A percentile compares a stretch with the other conserved stretches of the same genome.
Evolutionary conservation across 768 basidiomycete genomes (phyloP).

Genomic region (Termitomyces eurrhizus): DNA sequence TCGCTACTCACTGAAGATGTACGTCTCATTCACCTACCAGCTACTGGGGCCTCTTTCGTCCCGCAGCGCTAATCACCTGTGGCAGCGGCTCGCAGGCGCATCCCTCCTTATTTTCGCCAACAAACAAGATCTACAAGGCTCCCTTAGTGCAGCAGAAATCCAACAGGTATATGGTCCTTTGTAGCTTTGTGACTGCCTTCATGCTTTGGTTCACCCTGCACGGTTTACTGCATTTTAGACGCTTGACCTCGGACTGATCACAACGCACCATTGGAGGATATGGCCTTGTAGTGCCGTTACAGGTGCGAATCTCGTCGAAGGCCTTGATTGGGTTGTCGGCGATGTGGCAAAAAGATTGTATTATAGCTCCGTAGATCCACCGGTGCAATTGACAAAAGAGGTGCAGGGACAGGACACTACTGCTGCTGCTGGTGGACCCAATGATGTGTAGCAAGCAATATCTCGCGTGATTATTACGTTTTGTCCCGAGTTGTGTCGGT

Average conservation of each 20-base stretch:
- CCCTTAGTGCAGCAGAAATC: conserved; percentile 81
- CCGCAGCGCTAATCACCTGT: conserved; percentile 9
- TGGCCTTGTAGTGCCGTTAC: conserved; percentile 91
- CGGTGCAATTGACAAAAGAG: background rate
- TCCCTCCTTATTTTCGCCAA: conserved; percentile 95
- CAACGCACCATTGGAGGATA: conserved; percentile 87
- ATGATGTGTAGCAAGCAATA: background rate
- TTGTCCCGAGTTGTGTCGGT: background rate
- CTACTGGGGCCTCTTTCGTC: background rate
- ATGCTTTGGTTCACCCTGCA: conserved; percentile 1
- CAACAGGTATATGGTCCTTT: conserved; percentile 49
- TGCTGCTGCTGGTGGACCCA: background rate
- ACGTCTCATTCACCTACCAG: conserved; percentile 24
- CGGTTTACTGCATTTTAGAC: conserved; percentile 4
- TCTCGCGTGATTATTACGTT: background rate
- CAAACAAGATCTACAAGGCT: conserved; percentile 92
- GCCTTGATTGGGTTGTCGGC: conserved; percentile 88
- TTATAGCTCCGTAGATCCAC: conserved; percentile 52
- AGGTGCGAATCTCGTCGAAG: conserved; percentile 77
- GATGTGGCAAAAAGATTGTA: conserved; percentile 88
- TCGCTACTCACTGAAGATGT: conserved; percentile 91
- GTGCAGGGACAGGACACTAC: background rate
- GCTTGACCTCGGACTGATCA: conserved; percentile 67
- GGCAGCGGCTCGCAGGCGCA: conserved; percentile 89
- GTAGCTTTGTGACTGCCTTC: conserved; percentile 10